These are phyloP conservation scores for Neonectria punicea DNA, from an alignment of 2,329 filamentous ascomycete genomes.

Conservation along the genomic window DNA sequence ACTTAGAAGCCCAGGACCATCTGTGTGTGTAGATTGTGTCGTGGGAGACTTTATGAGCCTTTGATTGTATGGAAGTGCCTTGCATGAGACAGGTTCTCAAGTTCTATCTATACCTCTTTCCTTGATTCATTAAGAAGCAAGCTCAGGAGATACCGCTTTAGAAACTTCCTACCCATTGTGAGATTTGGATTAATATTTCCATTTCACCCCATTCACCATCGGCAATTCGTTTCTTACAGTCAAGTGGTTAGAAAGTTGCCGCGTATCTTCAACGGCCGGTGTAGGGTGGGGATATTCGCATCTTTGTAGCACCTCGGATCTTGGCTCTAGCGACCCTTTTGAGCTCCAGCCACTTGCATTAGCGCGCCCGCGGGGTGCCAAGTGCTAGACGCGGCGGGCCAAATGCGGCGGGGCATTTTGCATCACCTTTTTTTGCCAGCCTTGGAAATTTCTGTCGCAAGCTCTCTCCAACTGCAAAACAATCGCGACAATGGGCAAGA, in stretches of 20 bases:
- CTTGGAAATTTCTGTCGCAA: conserved; percentile 43
- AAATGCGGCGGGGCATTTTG: conserved; percentile 27
- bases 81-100: too few species aligned
- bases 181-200: not conserved
- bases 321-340: not conserved
- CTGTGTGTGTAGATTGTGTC: too few species aligned
- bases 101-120: too few species aligned
- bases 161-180: not conserved
- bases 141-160: too few species aligned
- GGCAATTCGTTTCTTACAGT: too few species aligned
- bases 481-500: conserved; percentile 51
- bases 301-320: too few species aligned
- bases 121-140: too few species aligned
- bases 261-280: not conserved
- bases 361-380: conserved; percentile 36
- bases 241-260: too few species aligned
- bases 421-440: conserved; percentile 27
- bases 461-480: conserved; percentile 31
- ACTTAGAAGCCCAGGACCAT: too few species aligned
- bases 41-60: too few species aligned
- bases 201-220: too few species aligned
- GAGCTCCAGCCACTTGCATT: conserved; percentile 30
- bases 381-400: conserved; percentile 32
- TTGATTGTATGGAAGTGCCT: too few species aligned
- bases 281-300: not conserved